Conservation (phyloP, 257 asterid genomes). For the Ballota nigra region DNA sequence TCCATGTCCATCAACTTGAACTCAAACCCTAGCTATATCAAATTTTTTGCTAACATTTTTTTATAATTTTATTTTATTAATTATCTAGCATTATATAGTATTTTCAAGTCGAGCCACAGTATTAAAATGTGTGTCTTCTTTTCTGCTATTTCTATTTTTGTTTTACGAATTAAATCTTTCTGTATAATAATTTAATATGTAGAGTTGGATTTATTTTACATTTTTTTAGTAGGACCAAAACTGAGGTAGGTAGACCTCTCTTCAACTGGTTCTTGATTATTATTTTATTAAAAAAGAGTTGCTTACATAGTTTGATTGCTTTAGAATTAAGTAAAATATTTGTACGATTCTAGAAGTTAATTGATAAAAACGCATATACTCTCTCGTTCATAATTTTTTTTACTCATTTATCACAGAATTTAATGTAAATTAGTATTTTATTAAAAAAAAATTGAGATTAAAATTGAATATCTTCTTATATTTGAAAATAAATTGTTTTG, state of each 20-base stretch:
- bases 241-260: constrained; percentile 15
- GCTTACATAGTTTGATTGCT: background rate
- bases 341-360: no score
- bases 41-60: background rate
- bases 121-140: background rate
- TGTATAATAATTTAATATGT: background rate
- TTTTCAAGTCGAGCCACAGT: background rate
- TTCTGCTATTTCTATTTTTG: background rate
- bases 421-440: no score
- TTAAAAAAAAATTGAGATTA: no score
- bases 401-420: no score
- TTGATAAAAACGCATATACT: no score
- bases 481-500: no score
- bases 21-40: background rate
- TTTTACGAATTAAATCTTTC: background rate
- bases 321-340: constrained; percentile 7
- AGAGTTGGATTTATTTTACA: no score
- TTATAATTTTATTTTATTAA: background rate
- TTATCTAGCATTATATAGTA: background rate
- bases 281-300: background rate
- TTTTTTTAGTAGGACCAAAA: constrained; percentile 4
- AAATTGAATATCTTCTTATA: no score
- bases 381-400: no score
- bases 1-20: background rate
- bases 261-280: background rate